Evolutionary conservation across 2,329 filamentous ascomycete species (phyloP), one percentile per base, ranked within the genome.

Genomic region (Meredithiella fracta): DNA sequence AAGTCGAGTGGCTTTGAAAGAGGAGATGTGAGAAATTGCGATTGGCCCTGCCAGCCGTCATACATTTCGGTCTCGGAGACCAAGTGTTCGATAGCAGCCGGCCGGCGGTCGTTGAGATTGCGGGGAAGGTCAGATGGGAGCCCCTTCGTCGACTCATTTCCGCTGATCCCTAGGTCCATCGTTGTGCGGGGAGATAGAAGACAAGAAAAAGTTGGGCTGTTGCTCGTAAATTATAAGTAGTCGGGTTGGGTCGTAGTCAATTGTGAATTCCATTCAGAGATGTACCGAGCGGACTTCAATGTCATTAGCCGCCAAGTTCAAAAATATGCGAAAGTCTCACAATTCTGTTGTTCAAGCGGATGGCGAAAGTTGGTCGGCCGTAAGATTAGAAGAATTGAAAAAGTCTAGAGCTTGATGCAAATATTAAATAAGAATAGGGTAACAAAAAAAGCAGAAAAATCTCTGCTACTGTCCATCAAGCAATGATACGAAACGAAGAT

Each of bases 1-100:
- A 96, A 95, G 64, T 80, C 82, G 52, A 94, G 73, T 8, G 91
- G 86, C 66, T 88, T 91, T 56, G 90, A 85, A 47, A 87, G 75
- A 22, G 91, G 90, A 3, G 83, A 86, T 3, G 88, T 94, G 61
- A 97, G 76, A 69, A 95, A 95, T 70, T 96, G 90, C 47, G 91
- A 95, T 75, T 96, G 88, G 61, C 91, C 91, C 82, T 97, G 89
- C 92, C 92, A 98, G 62, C 88, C 92, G 77, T 98, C 92, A 68
- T 97, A 98, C 72, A 96, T 88, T 73, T 97, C 92, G 42, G 90
- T 95, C 73, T 97, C 92, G 40, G 76, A 75, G 56, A 85, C 77
- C 60, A 82, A 78, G 60, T 58, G 57, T 4, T 83, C 80, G 50
- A 73, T 74, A 3, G 82, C 78, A 34, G 85, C 77, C 64, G 76